Conservation (phyloP, 768 basidiomycete species). For the Pleurotus giganteus region DNA sequence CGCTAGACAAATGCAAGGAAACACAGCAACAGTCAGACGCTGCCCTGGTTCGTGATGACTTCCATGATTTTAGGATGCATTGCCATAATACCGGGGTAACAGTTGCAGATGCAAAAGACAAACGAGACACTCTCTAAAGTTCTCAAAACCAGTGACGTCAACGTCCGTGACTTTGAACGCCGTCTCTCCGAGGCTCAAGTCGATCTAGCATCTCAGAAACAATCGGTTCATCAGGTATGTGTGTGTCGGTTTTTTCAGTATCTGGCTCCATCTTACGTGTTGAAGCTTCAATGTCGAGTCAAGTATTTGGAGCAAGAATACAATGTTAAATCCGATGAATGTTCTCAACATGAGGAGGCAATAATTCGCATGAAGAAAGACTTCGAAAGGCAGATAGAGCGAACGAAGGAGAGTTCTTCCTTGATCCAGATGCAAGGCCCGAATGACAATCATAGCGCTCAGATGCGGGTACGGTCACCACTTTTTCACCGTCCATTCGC, state of each 20-base stretch:
- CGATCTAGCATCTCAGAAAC: slow-evolving; percentile 36
- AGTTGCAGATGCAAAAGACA: background rate
- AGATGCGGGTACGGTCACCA: slow-evolving; percentile 25
- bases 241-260: background rate
- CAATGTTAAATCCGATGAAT: slow-evolving; percentile 32
- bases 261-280: slow-evolving; percentile 10
- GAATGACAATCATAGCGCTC: background rate
- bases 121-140: slow-evolving; percentile 25
- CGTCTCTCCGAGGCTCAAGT: slow-evolving; percentile 31
- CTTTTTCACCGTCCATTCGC: background rate
- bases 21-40: background rate
- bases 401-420: slow-evolving; percentile 30
- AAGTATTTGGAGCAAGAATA: slow-evolving; percentile 33
- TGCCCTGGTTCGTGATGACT: background rate
- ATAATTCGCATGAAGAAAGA: slow-evolving; percentile 46
- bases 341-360: slow-evolving; percentile 47
- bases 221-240: slow-evolving; percentile 36
- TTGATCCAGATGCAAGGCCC: background rate
- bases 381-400: slow-evolving; percentile 44
- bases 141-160: too few relatives aligned
- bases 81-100: too few relatives aligned
- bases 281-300: slow-evolving; percentile 26
- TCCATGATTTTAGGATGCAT: too few relatives aligned
- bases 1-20: slow-evolving; percentile 49
- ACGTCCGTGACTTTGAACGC: slow-evolving; percentile 25